Percentiles rank a stretch among this genome's conserved stretches.
Conservation (phyloP, 352 stramenopile genomes). For the Phytophthora foliorum region DNA sequence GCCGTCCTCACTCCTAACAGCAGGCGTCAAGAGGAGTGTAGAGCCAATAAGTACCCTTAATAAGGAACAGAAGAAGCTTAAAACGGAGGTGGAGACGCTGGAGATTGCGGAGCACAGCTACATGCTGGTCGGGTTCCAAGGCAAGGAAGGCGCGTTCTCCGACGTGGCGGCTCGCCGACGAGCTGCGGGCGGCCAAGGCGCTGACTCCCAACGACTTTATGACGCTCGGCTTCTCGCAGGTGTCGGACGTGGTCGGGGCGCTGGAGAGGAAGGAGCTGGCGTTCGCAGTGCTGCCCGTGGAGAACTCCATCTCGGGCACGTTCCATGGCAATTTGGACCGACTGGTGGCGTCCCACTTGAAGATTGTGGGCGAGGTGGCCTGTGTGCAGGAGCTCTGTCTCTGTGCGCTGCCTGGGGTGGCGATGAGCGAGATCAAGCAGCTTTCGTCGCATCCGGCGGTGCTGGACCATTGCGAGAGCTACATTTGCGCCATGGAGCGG, state of each 20-base stretch:
- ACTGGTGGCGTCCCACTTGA: slow-evolving; percentile 68
- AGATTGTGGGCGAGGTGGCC: slow-evolving; percentile 79
- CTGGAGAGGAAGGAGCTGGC: slow-evolving; percentile 68
- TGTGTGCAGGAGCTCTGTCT: slow-evolving; percentile 76
- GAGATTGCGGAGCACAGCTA: slow-evolving; percentile 37
- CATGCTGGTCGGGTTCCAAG: slow-evolving; percentile 74
- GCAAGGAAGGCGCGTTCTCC: slow-evolving; percentile 78
- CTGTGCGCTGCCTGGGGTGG: slow-evolving; percentile 51
- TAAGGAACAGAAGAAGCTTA: slow-evolving; percentile 8
- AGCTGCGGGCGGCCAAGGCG: slow-evolving; percentile 55
- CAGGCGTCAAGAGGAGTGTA: slow-evolving; percentile 8
- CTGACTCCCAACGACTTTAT: slow-evolving; percentile 63
- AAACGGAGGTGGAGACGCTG: slow-evolving; percentile 1
- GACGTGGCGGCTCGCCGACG: slow-evolving; percentile 68
- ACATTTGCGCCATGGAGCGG: slow-evolving; percentile 70
- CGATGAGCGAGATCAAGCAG: slow-evolving; percentile 57
- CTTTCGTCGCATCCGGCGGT: slow-evolving; percentile 73
- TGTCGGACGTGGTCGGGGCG: slow-evolving; percentile 64
- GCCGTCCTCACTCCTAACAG: neutral
- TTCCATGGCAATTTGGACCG: slow-evolving; percentile 80
- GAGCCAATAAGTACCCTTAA: slow-evolving; percentile 1
- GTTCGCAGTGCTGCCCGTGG: slow-evolving; percentile 71
- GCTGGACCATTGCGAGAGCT: slow-evolving; percentile 73
- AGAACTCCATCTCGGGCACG: slow-evolving; percentile 81
- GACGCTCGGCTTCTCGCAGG: slow-evolving; percentile 67